Percentiles rank a stretch among this genome's conserved stretches.
phyloP scores from a whole-genome alignment of 768 basidiomycete genomes.

The Panaeolus cyanescens region DNA sequence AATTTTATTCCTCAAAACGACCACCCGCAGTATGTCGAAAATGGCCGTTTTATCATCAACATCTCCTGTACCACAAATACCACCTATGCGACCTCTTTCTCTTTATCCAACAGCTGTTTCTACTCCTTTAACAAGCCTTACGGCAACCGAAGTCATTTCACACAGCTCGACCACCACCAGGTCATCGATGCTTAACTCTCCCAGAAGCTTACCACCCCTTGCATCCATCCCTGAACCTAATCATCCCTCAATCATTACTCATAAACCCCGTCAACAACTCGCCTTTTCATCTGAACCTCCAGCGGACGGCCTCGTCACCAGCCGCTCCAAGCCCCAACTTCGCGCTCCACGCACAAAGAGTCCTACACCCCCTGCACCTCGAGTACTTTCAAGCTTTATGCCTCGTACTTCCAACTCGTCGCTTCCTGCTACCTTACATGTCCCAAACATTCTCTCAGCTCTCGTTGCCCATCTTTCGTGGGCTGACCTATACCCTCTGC shows the following conservation, averaged over 20 bases:
- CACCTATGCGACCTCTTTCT: neutral
- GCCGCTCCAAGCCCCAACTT: conserved; percentile 3
- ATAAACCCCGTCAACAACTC: neutral
- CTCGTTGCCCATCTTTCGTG: conserved; percentile 38
- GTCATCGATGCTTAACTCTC: neutral
- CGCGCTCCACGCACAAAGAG: conserved; percentile 8
- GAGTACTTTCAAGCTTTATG: conserved; percentile 18
- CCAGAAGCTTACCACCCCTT: conserved; percentile 9
- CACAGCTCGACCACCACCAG: neutral
- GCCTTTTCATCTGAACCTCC: neutral
- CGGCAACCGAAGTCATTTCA: neutral
- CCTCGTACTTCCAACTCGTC: conserved; percentile 11
- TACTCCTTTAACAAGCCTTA: neutral
- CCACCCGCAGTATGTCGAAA: neutral
- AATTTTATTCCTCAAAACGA: neutral
- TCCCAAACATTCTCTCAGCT: conserved; percentile 22
- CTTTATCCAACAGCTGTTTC: conserved; percentile 2
- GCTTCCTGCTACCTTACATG: conserved; percentile 18
- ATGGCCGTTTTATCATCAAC: neutral
- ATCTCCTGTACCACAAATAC: conserved; percentile 2
- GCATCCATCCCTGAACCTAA: conserved; percentile 11
- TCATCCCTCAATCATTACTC: neutral
- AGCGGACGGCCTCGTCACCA: neutral
- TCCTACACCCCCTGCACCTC: conserved; percentile 11
- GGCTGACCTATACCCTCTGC: conserved; percentile 39